Conservation (phyloP, 495 filamentous ascomycete genomes). For the Gamarada debralockiae region DNA sequence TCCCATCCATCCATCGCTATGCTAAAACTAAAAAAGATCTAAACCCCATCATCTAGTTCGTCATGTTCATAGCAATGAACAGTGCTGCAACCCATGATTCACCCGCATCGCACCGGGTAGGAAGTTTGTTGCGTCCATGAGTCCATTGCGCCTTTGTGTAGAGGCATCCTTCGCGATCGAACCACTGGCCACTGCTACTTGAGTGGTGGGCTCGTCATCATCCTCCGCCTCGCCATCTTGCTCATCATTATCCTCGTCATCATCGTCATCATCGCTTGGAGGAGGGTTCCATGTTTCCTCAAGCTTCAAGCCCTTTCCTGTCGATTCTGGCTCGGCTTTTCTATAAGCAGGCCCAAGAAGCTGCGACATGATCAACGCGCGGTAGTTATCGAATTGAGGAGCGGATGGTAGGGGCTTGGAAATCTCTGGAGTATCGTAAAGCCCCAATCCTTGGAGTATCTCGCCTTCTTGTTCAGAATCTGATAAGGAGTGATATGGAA, state of each 20-base stretch:
- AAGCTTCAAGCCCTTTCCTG: conserved; percentile 74
- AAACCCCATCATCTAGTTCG: background rate
- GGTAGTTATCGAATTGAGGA: conserved; percentile 38
- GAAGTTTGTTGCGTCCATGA: background rate
- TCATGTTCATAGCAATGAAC: background rate
- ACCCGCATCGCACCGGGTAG: background rate
- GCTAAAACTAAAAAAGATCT: background rate
- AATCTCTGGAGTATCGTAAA: conserved; percentile 67
- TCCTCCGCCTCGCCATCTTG: conserved; percentile 34
- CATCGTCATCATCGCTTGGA: conserved; percentile 52
- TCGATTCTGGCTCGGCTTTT: conserved; percentile 22
- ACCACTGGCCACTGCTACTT: too few species aligned
- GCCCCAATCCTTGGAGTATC: conserved; percentile 77
- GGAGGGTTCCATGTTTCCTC: conserved; percentile 82
- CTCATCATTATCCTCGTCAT: conserved; percentile 45
- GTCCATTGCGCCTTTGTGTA: too few species aligned
- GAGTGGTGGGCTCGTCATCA: conserved; percentile 29
- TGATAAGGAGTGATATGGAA: conserved; percentile 41
- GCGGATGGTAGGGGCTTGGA: conserved; percentile 30
- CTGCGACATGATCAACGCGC: conserved; percentile 43
- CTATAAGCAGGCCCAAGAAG: conserved; percentile 37
- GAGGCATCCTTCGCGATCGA: background rate
- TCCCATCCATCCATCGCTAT: background rate
- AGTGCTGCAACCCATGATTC: background rate
- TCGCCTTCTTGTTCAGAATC: conserved; percentile 49